Evolutionary conservation across 805 yeast species (phyloP).

Genomic region (Cephaloascus albidus): DNA sequence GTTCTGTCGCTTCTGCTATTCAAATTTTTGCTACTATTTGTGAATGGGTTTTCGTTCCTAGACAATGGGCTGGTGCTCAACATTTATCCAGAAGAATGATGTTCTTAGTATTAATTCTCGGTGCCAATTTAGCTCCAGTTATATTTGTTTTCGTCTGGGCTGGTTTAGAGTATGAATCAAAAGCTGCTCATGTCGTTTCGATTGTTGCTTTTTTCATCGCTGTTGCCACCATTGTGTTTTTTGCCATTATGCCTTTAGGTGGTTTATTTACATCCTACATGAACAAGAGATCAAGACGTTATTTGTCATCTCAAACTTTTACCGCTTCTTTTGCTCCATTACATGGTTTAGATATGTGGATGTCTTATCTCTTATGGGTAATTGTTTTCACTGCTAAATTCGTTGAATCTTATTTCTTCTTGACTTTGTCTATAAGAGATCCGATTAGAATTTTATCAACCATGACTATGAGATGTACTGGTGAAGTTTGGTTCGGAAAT

Average conservation of each 20-base stretch:
- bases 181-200: slow-evolving; percentile 67
- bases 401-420: slow-evolving; percentile 85
- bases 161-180: slow-evolving; percentile 55
- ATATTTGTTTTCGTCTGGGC: slow-evolving; percentile 80
- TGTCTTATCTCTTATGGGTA: slow-evolving; percentile 89
- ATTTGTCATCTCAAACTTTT: slow-evolving; percentile 89
- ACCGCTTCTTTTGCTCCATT: slow-evolving; percentile 85
- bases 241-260: slow-evolving; percentile 93
- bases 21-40: slow-evolving; percentile 82
- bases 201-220: slow-evolving; percentile 88
- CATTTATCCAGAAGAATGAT: slow-evolving; percentile 82
- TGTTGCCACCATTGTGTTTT: slow-evolving; percentile 73
- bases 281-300: slow-evolving; percentile 78
- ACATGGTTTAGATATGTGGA: slow-evolving; percentile 87
- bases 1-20: slow-evolving; percentile 72
- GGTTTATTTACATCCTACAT: slow-evolving; percentile 90
- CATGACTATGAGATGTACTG: slow-evolving; percentile 86
- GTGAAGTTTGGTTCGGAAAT: slow-evolving; percentile 85
- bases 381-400: slow-evolving; percentile 84
- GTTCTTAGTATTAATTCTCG: slow-evolving; percentile 59
- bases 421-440: slow-evolving; percentile 84
- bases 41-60: slow-evolving; percentile 95
- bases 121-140: slow-evolving; percentile 74
- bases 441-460: slow-evolving; percentile 86
- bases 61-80: slow-evolving; percentile 99